phyloP scores from a whole-genome alignment of 75 land plant genomes.

The Chamaecyparis obtusa region DNA sequence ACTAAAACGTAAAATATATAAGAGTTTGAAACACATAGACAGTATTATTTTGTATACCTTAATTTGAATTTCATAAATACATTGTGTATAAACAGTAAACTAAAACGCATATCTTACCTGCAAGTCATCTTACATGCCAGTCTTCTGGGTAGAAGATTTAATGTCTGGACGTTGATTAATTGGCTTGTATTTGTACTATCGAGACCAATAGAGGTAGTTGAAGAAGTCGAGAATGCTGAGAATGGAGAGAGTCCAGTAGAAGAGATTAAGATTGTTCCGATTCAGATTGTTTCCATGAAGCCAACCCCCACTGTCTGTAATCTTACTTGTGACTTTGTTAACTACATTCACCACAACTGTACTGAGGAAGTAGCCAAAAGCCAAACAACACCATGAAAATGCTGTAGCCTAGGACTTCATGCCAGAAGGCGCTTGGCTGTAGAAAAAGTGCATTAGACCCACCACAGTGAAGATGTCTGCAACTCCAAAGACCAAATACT shows the following conservation, averaged over 20 bases:
- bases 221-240: conserved; percentile 24
- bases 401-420: conserved; percentile 37
- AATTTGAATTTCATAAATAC: no score
- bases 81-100: no score
- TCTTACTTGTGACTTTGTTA: conserved; percentile 24
- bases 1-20: no score
- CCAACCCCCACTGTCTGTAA: conserved; percentile 19
- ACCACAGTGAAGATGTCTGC: conserved; percentile 63
- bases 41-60: no score
- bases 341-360: conserved; percentile 33
- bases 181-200: conserved; percentile 43
- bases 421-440: conserved; percentile 39
- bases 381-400: conserved; percentile 25
- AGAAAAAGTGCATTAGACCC: conserved; percentile 76
- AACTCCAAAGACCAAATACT: conserved; percentile 52
- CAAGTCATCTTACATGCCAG: neutral
- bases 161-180: neutral
- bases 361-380: conserved; percentile 36
- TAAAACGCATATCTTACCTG: no score
- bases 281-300: conserved; percentile 22
- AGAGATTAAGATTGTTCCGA: conserved; percentile 17
- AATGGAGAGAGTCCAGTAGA: conserved; percentile 23
- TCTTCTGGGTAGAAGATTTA: neutral
- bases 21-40: no score
- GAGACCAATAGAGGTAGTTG: conserved; percentile 41